Evolutionary conservation across 2,329 filamentous ascomycete genomes (phyloP).

Genomic region (Exophiala oligosperma): DNA sequence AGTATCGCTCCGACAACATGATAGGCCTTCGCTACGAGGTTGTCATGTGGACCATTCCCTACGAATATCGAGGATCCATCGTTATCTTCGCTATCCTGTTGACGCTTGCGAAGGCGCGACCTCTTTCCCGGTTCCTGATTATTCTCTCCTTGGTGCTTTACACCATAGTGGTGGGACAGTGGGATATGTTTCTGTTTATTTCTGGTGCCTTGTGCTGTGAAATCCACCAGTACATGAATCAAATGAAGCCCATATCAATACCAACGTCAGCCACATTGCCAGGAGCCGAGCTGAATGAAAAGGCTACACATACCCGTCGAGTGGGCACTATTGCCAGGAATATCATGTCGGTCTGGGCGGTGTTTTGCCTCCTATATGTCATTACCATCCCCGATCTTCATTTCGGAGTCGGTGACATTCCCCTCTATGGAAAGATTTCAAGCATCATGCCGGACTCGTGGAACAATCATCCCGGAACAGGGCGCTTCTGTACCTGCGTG

Average conservation of each 20-base stretch:
- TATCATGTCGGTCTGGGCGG: background rate
- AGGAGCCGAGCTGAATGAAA: background rate
- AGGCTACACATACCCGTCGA: background rate
- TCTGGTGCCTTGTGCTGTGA: slow-evolving; percentile 44
- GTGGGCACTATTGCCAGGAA: background rate
- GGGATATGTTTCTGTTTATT: slow-evolving; percentile 44
- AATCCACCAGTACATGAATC: slow-evolving; percentile 35
- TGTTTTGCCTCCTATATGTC: slow-evolving; percentile 1
- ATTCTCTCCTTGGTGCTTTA: background rate
- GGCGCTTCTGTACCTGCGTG: slow-evolving; percentile 5
- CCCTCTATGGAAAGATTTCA: background rate
- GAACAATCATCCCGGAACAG: background rate
- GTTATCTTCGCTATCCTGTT: slow-evolving; percentile 4
- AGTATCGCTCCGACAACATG: background rate
- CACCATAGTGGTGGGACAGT: slow-evolving; percentile 35
- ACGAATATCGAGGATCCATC: slow-evolving; percentile 46
- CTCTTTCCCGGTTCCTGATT: background rate
- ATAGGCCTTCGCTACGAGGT: background rate
- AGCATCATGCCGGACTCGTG: background rate
- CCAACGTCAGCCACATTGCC: background rate
- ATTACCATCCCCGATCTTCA: background rate
- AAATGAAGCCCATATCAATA: background rate
- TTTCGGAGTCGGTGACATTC: background rate
- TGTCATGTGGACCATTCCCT: slow-evolving; percentile 44
- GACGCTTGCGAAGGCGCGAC: background rate